Evolutionary conservation across 2,329 filamentous ascomycete species (phyloP), one percentile per base, ranked within the genome.

Genomic region (Talaromyces amestolkiae): DNA sequence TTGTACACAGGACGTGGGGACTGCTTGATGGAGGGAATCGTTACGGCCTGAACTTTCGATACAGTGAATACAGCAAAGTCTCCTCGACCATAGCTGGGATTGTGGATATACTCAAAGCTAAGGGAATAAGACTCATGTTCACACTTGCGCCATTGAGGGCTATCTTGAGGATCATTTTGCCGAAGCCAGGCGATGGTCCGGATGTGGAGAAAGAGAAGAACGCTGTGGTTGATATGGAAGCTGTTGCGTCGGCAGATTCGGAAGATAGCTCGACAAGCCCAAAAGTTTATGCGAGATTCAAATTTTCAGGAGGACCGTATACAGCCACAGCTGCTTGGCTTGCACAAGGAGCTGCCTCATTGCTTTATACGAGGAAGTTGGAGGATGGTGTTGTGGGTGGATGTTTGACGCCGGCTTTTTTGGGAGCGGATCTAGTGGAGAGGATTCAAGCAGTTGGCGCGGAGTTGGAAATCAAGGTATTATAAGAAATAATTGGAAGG

Each of bases 141-240:
- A 27, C 37, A 13, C 31, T 58, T 8, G n/a, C 37, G 10, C 56
- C 56, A 41, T 41, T 58, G 22, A 22, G 37, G 5, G 22, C 19
- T 41, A 17, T 58, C 8, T 8, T 10, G 5, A 39, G n/a, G 15
- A 43, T 58, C 19, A 37, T 39, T 41, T 5, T 58, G 17, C 56
- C 56, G 13, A 58, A 58, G 15, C 56, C 56, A n/a, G 56, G 56
- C 19, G 35, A 58, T 4, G 56, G 56, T 3, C 56, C 56, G 1
- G 56, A 37, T n/a, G n/a, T 58, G 19, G 56, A 58, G 19, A 58
- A 58, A 43, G 56, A 58, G 33, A 58, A 39, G 37, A 58, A 19
- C 7, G 22, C 17, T 4, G 35, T 37, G 0, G 22, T 37, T n/a
- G 56, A 58, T 0, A 58, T 58, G 35, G 56, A 58, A 41, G 37